Evolutionary conservation across 208 protist species (phyloP), one percentile per base, ranked within the genome.

Genomic region (Wallacemonas sp.): DNA sequence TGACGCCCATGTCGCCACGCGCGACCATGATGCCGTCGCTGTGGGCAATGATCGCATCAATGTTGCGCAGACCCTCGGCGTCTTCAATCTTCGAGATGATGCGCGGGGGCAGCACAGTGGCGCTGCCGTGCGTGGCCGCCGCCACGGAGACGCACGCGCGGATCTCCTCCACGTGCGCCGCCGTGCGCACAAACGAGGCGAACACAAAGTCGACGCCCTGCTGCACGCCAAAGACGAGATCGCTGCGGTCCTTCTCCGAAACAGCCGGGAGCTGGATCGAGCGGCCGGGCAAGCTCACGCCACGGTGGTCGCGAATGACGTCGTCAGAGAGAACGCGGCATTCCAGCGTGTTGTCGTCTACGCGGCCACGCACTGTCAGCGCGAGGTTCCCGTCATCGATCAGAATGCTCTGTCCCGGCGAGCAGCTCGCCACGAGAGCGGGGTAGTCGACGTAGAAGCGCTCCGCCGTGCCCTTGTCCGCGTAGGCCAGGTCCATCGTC

Each of bases 1-100:
- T 98, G 44, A 99, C 97, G 52, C 98, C 98, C 22, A 99, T 88
- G 76, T 99, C 99, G 63, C 98, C 98, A 70, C 98, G 92, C 11
- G 99, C 99, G 36, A 99, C 98, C 98, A 99, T 99, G 57, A 99
- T 96, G 62, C 98, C 98, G 74, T 99, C 98, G 39, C 89, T 89
- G 28, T 75, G 87, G 7, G 87, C 76, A 46, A 99, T 88, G 85
- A 99, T 99, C 8, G 96, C 82, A 76, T 99, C 95, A 76, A 99
- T 99, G 76, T 99, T 98, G 59, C 98, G 86, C 25, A 99, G 79
- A 36, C 86, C 98, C 78, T 99, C 94, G 71, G 98, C 92, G 72
- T 99, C 99, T 86, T 99, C 99, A 72, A 99, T 99, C 89, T 99
- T 99, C 63, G 89, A 82, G 69, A 99, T 99, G 77, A 99, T 99